These are phyloP conservation scores for Aspergillus sp. DNA, from an alignment of 2,329 filamentous ascomycete genomes.

Conservation along the genomic window DNA sequence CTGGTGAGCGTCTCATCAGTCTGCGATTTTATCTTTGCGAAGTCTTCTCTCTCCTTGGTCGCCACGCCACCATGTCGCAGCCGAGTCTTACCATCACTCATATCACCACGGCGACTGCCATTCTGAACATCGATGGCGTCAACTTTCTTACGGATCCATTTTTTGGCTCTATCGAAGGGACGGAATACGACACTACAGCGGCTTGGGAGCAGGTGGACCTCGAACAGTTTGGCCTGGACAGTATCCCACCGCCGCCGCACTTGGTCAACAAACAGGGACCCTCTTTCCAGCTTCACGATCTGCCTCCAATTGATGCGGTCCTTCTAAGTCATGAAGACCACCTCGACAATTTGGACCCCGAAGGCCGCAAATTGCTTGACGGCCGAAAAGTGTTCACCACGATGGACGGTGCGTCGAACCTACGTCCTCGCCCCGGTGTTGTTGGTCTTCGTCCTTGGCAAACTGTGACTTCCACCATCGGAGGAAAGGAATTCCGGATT, in stretches of 20 bases:
- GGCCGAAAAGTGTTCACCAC: slow-evolving; percentile 12
- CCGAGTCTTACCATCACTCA: no score
- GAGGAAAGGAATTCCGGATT: not conserved
- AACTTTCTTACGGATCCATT: no score
- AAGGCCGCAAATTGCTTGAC: slow-evolving; percentile 11
- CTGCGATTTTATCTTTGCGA: no score
- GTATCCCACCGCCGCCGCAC: not conserved
- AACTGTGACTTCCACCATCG: not conserved
- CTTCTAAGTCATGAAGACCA: slow-evolving; percentile 14
- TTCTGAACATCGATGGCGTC: no score
- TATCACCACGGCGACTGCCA: no score
- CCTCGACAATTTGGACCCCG: slow-evolving; percentile 11
- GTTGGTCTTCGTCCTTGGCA: not conserved
- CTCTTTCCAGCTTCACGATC: not conserved
- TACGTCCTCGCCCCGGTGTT: slow-evolving; percentile 1
- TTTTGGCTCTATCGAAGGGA: not conserved
- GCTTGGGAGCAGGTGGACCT: not conserved
- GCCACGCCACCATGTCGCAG: no score
- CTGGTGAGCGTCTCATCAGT: no score
- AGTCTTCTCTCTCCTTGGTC: no score
- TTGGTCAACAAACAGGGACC: not conserved
- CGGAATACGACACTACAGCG: not conserved
- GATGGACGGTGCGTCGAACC: slow-evolving; percentile 8
- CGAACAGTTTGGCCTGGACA: not conserved
- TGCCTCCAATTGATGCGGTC: slow-evolving; percentile 11